A percentile compares a stretch with the other conserved stretches of the same genome.
phyloP scores from a whole-genome alignment of 768 basidiomycete species.

The Bullera alba region DNA sequence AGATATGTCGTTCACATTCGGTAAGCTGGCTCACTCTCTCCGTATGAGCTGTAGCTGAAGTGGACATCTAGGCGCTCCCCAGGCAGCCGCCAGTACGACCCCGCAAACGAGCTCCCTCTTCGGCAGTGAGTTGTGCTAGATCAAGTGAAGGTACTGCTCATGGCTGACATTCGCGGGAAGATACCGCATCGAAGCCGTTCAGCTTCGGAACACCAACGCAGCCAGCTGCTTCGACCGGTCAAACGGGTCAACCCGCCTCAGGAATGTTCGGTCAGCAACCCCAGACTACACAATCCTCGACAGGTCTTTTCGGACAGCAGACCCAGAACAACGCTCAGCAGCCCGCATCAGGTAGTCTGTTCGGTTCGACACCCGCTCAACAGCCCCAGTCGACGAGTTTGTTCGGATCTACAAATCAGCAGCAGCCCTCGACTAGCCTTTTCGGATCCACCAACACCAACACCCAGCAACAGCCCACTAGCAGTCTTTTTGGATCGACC shows the following conservation, averaged over 20 bases:
- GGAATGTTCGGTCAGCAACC: too few species aligned
- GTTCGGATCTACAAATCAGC: neutral
- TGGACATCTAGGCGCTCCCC: neutral
- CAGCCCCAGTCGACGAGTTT: neutral
- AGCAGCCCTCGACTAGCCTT: neutral
- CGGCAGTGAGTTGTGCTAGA: slow-evolving; percentile 1
- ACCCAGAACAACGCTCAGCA: neutral
- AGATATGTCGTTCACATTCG: slow-evolving; percentile 9
- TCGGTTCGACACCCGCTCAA: neutral
- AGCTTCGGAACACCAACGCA: too few species aligned
- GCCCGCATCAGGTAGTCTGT: neutral
- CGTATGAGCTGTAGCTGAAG: neutral
- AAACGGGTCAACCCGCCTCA: neutral
- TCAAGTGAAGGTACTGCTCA: neutral
- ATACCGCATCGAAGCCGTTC: slow-evolving; percentile 3
- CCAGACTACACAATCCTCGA: too few species aligned
- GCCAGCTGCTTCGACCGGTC: neutral
- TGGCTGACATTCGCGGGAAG: neutral
- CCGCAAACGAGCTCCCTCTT: slow-evolving; percentile 2
- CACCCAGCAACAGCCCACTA: slow-evolving; percentile 10
- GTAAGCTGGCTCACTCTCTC: neutral
- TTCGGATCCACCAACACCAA: slow-evolving; percentile 1
- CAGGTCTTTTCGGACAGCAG: too few species aligned
- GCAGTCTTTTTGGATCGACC: slow-evolving; percentile 12
- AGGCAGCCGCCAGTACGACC: neutral